Percentiles rank a stretch among this genome's conserved stretches.
These are phyloP conservation scores for Cryptomeria japonica DNA, from an alignment of 75 land plant species.

Conservation along the genomic window DNA sequence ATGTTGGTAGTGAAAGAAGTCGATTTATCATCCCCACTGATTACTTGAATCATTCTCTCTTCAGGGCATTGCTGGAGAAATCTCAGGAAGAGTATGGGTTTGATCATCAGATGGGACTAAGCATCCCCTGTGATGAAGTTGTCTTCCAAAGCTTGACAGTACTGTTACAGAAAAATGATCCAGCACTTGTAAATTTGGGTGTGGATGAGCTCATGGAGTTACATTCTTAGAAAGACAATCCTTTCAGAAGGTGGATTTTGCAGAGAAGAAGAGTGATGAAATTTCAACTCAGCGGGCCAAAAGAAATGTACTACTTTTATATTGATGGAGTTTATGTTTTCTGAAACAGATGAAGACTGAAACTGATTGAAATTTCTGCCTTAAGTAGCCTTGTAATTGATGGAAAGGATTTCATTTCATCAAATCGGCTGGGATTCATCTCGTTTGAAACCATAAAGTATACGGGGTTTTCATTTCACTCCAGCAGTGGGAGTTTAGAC, in stretches of 20 bases:
- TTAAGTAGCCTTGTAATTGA: not conserved
- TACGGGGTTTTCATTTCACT: not conserved
- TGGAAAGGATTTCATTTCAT: not conserved
- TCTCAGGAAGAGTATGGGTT: constrained; percentile 78
- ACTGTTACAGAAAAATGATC: not conserved
- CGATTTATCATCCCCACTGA: constrained; percentile 56
- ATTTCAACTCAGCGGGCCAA: no score
- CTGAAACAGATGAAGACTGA: no score
- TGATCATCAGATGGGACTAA: constrained; percentile 44
- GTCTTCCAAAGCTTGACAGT: not conserved
- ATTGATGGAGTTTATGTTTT: no score
- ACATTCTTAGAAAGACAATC: no score
- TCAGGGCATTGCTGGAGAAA: constrained; percentile 40
- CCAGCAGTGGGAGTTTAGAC: no score
- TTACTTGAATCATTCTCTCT: constrained; percentile 44
- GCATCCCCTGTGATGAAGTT: constrained; percentile 63
- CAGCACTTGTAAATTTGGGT: not conserved
- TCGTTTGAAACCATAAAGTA: not conserved
- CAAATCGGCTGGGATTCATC: not conserved
- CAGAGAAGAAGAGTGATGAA: not conserved
- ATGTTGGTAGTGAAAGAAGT: constrained; percentile 14
- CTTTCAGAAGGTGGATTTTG: not conserved
- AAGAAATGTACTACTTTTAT: no score
- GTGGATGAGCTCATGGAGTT: not conserved
- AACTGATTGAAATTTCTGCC: not conserved